These are phyloP conservation scores for Takakia lepidozioides DNA, from an alignment of 225 moss, liverwort and hornwort species.

Conservation along the genomic window DNA sequence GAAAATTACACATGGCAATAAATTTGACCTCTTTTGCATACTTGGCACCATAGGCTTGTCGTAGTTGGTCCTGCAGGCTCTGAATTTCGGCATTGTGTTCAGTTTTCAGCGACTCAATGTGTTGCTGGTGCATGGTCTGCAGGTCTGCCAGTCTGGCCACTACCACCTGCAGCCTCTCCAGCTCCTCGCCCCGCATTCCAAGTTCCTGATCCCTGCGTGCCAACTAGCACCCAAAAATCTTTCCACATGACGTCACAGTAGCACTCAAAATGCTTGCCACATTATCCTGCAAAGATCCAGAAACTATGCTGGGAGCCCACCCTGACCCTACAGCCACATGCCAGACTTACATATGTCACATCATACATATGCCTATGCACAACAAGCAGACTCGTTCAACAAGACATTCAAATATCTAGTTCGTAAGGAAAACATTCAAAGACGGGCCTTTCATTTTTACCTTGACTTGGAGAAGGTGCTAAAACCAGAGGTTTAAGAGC, in stretches of 20 bases:
- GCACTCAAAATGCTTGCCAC: too few relatives aligned
- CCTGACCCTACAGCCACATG: not conserved
- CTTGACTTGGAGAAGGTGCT: too few relatives aligned
- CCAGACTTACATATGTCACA: not conserved
- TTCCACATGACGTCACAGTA: not conserved
- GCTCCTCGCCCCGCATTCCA: conserved; percentile 51
- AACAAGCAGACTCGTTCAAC: too few relatives aligned
- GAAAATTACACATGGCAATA: conserved; percentile 3
- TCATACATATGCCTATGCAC: not conserved
- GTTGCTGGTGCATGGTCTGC: conserved; percentile 41
- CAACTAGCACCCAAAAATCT: conserved; percentile 29
- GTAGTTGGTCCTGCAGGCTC: conserved; percentile 46
- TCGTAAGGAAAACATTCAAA: too few relatives aligned
- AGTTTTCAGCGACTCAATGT: conserved; percentile 31
- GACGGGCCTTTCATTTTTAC: too few relatives aligned
- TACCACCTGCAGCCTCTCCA: conserved; percentile 51
- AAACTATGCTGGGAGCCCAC: too few relatives aligned
- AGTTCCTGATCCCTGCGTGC: conserved; percentile 67
- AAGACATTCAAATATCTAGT: too few relatives aligned
- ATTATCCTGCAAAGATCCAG: too few relatives aligned
- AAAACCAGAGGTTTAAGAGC: too few relatives aligned
- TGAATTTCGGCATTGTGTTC: conserved; percentile 46
- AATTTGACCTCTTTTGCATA: conserved; percentile 57
- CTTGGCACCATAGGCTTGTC: conserved; percentile 40
- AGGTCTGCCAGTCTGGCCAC: conserved; percentile 38